A percentile compares a stretch with the other conserved stretches of the same genome.
Evolutionary conservation across 352 stramenopile species (phyloP).

Genomic region (Plasmopara muralis): DNA sequence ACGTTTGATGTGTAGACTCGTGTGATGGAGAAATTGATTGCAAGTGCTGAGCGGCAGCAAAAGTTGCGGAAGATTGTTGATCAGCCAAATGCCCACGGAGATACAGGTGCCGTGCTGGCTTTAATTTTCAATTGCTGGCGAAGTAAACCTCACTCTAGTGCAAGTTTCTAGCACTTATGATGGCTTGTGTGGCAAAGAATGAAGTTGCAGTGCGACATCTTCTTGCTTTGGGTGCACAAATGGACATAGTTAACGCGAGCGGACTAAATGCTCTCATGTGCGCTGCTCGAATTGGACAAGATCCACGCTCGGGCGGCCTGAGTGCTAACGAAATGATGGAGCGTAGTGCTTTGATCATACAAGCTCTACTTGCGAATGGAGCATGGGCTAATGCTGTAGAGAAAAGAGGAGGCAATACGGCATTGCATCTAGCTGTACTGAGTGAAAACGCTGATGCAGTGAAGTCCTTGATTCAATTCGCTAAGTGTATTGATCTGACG

Average conservation of each 20-base stretch:
- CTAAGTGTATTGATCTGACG: constrained; percentile 16
- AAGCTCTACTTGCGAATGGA: constrained; percentile 36
- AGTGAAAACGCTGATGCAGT: constrained; percentile 48
- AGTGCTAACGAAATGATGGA: constrained; percentile 29
- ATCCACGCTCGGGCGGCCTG: constrained; percentile 18
- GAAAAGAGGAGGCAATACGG: constrained; percentile 41
- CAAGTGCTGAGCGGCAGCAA: constrained; percentile 32
- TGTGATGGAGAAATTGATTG: constrained; percentile 51
- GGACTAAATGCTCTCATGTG: constrained; percentile 79
- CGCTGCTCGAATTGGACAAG: constrained; percentile 43
- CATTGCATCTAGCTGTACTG: constrained; percentile 69
- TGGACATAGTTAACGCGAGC: constrained; percentile 36
- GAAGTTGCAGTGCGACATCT: constrained; percentile 40
- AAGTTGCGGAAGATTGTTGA: constrained; percentile 52
- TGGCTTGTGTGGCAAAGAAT: constrained; percentile 80
- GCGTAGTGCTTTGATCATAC: constrained; percentile 45
- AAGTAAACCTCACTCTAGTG: neutral
- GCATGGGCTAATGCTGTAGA: constrained; percentile 44
- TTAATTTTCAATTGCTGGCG: neutral
- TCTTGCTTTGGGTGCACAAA: constrained; percentile 33
- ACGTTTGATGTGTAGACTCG: constrained; percentile 26
- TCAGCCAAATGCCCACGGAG: constrained; percentile 57
- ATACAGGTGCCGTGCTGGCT: constrained; percentile 45
- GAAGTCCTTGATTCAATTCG: constrained; percentile 25
- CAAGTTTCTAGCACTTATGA: constrained; percentile 63